Percentiles rank a stretch among this genome's conserved stretches.
phyloP scores from a whole-genome alignment of 768 basidiomycete species.

The Hypholoma fasciculare region DNA sequence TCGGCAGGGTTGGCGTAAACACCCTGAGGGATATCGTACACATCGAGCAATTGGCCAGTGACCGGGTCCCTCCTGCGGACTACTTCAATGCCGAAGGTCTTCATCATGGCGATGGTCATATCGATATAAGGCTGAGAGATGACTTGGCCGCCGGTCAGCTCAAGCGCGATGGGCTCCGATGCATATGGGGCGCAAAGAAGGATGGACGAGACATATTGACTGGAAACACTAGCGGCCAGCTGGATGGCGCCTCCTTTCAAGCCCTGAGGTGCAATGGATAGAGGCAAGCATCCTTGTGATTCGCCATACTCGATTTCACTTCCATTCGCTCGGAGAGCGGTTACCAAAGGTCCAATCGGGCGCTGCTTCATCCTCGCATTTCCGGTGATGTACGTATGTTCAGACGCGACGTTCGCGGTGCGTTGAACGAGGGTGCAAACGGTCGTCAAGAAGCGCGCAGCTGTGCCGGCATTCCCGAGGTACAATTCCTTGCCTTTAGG shows the following conservation, averaged over 20 bases:
- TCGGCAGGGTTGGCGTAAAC: constrained; percentile 73
- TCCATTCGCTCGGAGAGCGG: constrained; percentile 83
- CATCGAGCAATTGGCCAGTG: constrained; percentile 60
- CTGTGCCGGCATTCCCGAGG: constrained; percentile 96
- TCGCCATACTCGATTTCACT: constrained; percentile 79
- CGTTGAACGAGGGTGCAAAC: constrained; percentile 86
- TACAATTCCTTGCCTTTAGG: constrained; percentile 85
- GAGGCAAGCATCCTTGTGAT: constrained; percentile 81
- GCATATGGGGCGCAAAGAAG: constrained; percentile 97
- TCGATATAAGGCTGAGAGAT: constrained; percentile 99
- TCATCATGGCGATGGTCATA: constrained; percentile 99
- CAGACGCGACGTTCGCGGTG: constrained; percentile 29
- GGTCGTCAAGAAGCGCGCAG: constrained; percentile 95
- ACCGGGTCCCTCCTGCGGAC: constrained; percentile 62
- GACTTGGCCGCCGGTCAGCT: constrained; percentile 91
- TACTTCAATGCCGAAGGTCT: constrained; percentile 82
- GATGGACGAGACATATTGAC: constrained; percentile 98
- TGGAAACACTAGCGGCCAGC: constrained; percentile 92
- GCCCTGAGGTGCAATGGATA: constrained; percentile 81
- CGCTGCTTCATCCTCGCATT: constrained; percentile 99
- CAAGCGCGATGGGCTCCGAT: constrained; percentile 74
- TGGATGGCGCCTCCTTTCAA: constrained; percentile 80
- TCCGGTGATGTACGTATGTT: constrained; percentile 85
- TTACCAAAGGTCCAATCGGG: constrained; percentile 93
- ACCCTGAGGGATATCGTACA: constrained; percentile 86